Evolutionary conservation across 2,329 filamentous ascomycete species (phyloP), one percentile per base, ranked within the genome.

Genomic region (Epichloe gansuensis): DNA sequence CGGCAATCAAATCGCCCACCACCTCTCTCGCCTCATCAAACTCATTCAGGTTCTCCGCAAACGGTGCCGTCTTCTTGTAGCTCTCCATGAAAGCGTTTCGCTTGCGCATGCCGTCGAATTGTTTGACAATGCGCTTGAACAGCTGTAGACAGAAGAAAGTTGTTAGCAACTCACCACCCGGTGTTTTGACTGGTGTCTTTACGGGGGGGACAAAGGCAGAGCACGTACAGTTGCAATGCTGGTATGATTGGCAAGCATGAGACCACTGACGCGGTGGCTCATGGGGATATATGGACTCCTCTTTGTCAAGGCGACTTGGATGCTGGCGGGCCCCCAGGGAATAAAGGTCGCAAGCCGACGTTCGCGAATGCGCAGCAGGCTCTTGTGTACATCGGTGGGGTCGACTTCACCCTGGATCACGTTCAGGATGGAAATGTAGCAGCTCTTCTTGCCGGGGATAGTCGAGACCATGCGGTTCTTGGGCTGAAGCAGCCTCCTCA

Each of bases 401-500:
- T 98, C 94, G 40, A 94, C 93, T 68, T 98, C 93, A 63, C 93
- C 93, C 74, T 97, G 93, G 61, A 98, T 98, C 62, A 98, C 95
- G 69, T 98, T 97, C 56, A 98, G 76, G 60, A 98, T 97, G 47
- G 89, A 95, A 64, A 98, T 97, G 73, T 98, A 98, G 74, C 93
- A 98, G 71, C 89, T 96, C 73, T 89, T 94, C 74, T 97, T 97
- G 62, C 86, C 87, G 1, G 91, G 90, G 52, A 89, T 85, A 23
- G 93, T 95, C 25, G 90, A 95, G 45, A 98, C 93, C 93, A 98
- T 98, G 66, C 94, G 84, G 70, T 98, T 98, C 76, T 98, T 98
- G 40, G 93, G 93, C 70, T 98, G 94, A 53, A 98, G 74, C 25
- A 98, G 74, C 54, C 93, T 80, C 53, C 93, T 82, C 93, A 98